phyloP scores from a whole-genome alignment of 1,284 basidiomycete genomes.

The Termitomyces sp. region DNA sequence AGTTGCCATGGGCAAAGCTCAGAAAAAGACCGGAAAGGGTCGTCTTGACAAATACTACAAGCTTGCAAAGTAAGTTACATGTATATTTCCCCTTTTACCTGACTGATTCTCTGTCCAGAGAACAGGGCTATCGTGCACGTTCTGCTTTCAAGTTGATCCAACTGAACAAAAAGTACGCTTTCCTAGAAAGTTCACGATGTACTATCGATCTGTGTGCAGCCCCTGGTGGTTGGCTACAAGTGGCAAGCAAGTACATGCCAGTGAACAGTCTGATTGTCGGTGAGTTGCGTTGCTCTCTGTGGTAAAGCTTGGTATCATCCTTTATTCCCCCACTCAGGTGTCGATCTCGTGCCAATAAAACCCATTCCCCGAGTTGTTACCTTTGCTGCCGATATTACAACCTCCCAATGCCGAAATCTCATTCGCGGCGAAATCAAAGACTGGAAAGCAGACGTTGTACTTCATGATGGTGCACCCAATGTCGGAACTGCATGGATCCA shows the following conservation, averaged over 20 bases:
- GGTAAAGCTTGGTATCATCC: constrained; percentile 9
- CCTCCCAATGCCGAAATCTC: constrained; percentile 82
- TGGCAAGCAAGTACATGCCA: constrained; percentile 98
- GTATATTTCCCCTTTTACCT: not conserved
- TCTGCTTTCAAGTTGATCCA: constrained; percentile 99
- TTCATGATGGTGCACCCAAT: constrained; percentile 99
- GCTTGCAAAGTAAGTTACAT: constrained; percentile 71
- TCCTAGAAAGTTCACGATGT: constrained; percentile 88
- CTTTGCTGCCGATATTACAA: constrained; percentile 95
- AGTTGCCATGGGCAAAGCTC: constrained; percentile 63
- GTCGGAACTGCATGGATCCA: constrained; percentile 99
- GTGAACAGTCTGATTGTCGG: constrained; percentile 93
- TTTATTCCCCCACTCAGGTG: constrained; percentile 45
- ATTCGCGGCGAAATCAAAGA: constrained; percentile 91
- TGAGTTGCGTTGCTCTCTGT: constrained; percentile 30
- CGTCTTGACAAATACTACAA: constrained; percentile 96
- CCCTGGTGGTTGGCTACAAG: constrained; percentile 98
- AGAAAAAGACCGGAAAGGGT: constrained; percentile 92
- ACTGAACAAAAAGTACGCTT: constrained; percentile 96
- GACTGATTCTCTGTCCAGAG: constrained; percentile 42
- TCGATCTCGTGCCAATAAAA: constrained; percentile 95
- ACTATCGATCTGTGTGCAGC: constrained; percentile 98
- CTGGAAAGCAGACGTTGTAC: constrained; percentile 99
- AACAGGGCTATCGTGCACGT: constrained; percentile 98
- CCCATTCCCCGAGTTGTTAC: constrained; percentile 93